Conservation (phyloP, 345 rosid genomes). For the Populus davidiana region DNA sequence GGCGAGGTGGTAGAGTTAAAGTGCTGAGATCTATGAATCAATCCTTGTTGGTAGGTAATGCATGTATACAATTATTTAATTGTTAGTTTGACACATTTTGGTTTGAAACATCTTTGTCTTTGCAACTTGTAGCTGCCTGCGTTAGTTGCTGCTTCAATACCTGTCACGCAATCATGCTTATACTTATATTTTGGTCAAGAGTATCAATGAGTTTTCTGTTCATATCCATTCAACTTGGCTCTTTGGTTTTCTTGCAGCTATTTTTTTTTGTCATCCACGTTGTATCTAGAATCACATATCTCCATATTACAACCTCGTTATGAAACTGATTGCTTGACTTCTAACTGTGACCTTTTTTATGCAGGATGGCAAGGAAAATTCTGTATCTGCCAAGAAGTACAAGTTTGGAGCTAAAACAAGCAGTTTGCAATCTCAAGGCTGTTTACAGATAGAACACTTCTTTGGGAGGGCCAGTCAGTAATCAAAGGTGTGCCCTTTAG, state of each 20-base stretch:
- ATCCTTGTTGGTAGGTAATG: slow-evolving; percentile 45
- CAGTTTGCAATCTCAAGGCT: slow-evolving; percentile 52
- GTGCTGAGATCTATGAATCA: slow-evolving; percentile 58
- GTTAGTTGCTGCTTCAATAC: slow-evolving; percentile 3
- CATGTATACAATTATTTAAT: not conserved
- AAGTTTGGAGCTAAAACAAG: slow-evolving; percentile 50
- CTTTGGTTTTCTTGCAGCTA: not conserved
- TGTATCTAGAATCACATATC: not conserved
- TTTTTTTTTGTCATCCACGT: not conserved
- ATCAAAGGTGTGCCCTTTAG: slow-evolving; percentile 5
- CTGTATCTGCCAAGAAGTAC: slow-evolving; percentile 51
- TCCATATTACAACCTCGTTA: not conserved
- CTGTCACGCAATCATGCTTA: not conserved
- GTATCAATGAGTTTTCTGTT: not conserved
- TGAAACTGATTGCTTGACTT: not conserved
- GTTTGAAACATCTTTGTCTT: not conserved
- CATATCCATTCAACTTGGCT: not conserved
- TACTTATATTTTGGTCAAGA: not conserved
- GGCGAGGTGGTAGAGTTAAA: slow-evolving; percentile 86
- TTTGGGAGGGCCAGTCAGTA: slow-evolving; percentile 58
- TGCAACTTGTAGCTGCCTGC: not conserved
- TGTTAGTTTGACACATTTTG: not conserved
- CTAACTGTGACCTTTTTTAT: not conserved
- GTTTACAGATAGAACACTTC: slow-evolving; percentile 83
- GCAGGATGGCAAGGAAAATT: slow-evolving; percentile 52